Evolutionary conservation across 23 red algal genomes (phyloP).

Genomic region (Chondrus crispus): DNA sequence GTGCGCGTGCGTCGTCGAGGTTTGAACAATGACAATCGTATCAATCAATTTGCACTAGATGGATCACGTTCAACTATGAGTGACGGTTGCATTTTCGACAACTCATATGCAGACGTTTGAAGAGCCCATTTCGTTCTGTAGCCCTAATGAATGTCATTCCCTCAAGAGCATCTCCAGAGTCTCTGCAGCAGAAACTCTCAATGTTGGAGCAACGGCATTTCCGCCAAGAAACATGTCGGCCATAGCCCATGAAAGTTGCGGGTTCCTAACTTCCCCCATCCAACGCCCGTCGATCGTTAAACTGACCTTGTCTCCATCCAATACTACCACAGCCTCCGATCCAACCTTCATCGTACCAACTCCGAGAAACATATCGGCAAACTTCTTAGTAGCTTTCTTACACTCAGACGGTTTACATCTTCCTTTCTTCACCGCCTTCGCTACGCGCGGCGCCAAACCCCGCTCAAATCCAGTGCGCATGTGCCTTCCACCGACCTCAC

Average conservation of each 20-base stretch:
- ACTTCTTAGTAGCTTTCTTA: conserved; percentile 21
- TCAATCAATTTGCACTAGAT: no score
- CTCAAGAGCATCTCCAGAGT: conserved; percentile 30
- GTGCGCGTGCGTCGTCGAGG: no score
- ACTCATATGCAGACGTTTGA: no score
- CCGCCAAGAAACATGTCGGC: conserved; percentile 83
- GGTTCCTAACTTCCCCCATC: conserved; percentile 43
- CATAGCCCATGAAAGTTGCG: conserved; percentile 53
- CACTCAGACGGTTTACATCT: conserved; percentile 54
- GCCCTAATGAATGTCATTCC: background rate
- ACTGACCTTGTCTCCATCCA: conserved; percentile 27
- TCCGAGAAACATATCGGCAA: conserved; percentile 34
- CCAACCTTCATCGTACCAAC: conserved; percentile 65
- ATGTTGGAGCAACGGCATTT: conserved; percentile 36
- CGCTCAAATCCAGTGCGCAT: conserved; percentile 89
- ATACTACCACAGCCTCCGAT: conserved; percentile 49
- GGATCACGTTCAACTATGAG: no score
- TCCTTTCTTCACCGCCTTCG: conserved; percentile 36
- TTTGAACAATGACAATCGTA: no score
- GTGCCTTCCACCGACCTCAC: conserved; percentile 66
- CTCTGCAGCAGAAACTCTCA: conserved; percentile 12
- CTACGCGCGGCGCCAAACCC: conserved; percentile 47
- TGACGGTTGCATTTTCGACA: no score
- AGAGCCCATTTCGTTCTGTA: no score
- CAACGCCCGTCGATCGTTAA: conserved; percentile 37